These are phyloP conservation scores for Tolypocladium tundrense DNA, from an alignment of 2,329 filamentous ascomycete species.

Conservation along the genomic window DNA sequence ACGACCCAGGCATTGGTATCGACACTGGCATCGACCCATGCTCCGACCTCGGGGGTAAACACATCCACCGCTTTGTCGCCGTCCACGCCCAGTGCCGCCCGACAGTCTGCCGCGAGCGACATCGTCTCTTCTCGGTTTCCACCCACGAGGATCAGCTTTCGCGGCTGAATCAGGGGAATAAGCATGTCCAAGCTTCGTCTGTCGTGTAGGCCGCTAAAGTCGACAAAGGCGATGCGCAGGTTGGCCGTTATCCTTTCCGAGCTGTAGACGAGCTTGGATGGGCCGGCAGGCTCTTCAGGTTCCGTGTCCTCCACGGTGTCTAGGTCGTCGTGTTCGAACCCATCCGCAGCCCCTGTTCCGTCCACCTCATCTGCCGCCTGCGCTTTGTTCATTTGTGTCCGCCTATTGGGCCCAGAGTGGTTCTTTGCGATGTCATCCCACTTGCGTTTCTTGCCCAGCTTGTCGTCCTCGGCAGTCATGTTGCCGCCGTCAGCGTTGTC, in stretches of 20 bases:
- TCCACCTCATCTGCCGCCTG: conserved; percentile 34
- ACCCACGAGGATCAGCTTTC: conserved; percentile 87
- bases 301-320: conserved; percentile 49
- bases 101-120: conserved; percentile 69
- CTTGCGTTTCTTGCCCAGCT: conserved; percentile 83
- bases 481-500: conserved; percentile 47
- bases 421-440: conserved; percentile 62
- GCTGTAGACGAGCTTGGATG: conserved; percentile 63
- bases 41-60: conserved; percentile 69
- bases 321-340: conserved; percentile 41
- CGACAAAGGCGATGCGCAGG: conserved; percentile 74
- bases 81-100: conserved; percentile 48
- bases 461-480: conserved; percentile 39
- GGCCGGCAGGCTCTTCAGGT: conserved; percentile 45
- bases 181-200: conserved; percentile 90
- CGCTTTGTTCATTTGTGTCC: conserved; percentile 37
- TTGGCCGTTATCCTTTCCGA: conserved; percentile 56
- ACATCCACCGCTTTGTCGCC: conserved; percentile 54
- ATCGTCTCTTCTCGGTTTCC: conserved; percentile 71
- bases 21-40: conserved; percentile 76
- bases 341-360: conserved; percentile 22
- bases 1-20: conserved; percentile 97
- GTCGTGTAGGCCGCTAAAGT: conserved; percentile 88
- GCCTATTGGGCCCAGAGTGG: conserved; percentile 41
- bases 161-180: conserved; percentile 84